Evolutionary conservation across 768 basidiomycete genomes (phyloP).

Genomic region (Suillus sp.): DNA sequence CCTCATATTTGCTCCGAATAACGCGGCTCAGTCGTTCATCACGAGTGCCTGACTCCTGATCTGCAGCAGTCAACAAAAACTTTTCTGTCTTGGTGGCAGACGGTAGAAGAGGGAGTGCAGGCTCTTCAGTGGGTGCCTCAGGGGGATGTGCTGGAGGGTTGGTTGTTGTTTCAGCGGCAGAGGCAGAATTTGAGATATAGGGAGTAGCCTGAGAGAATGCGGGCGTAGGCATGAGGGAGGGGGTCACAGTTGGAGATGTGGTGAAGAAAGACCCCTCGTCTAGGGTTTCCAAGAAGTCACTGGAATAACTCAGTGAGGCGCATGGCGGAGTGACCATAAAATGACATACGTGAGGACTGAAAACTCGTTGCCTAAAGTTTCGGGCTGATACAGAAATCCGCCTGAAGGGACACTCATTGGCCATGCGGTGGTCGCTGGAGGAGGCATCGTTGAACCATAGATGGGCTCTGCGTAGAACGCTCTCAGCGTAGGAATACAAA

Average conservation of each 20-base stretch:
- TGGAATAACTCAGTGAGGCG: background rate
- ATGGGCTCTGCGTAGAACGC: slow-evolving; percentile 22
- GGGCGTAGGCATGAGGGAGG: slow-evolving; percentile 49
- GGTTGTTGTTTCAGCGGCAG: slow-evolving; percentile 25
- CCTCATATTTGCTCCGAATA: slow-evolving; percentile 95
- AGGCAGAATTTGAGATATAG: slow-evolving; percentile 20
- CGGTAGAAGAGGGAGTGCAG: slow-evolving; percentile 58
- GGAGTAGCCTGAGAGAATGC: slow-evolving; percentile 24
- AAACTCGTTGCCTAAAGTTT: slow-evolving; percentile 80
- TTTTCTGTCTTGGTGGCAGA: slow-evolving; percentile 81
- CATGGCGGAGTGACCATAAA: background rate
- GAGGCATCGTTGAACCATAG: slow-evolving; percentile 25
- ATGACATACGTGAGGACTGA: slow-evolving; percentile 71
- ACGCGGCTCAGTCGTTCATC: slow-evolving; percentile 89
- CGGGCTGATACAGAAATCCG: slow-evolving; percentile 68
- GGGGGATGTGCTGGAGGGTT: slow-evolving; percentile 26
- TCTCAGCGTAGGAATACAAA: background rate
- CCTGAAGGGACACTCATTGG: slow-evolving; percentile 51
- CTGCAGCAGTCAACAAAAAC: slow-evolving; percentile 91
- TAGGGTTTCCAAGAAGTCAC: slow-evolving; percentile 86
- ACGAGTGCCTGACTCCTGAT: slow-evolving; percentile 88
- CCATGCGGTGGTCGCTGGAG: slow-evolving; percentile 48
- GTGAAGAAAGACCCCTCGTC: slow-evolving; percentile 84
- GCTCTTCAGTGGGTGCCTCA: slow-evolving; percentile 37
- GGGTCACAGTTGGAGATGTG: slow-evolving; percentile 52